A percentile compares a stretch with the other conserved stretches of the same genome.
These are phyloP conservation scores for Podospora comata DNA, from an alignment of 495 filamentous ascomycete genomes.

Conservation along the genomic window DNA sequence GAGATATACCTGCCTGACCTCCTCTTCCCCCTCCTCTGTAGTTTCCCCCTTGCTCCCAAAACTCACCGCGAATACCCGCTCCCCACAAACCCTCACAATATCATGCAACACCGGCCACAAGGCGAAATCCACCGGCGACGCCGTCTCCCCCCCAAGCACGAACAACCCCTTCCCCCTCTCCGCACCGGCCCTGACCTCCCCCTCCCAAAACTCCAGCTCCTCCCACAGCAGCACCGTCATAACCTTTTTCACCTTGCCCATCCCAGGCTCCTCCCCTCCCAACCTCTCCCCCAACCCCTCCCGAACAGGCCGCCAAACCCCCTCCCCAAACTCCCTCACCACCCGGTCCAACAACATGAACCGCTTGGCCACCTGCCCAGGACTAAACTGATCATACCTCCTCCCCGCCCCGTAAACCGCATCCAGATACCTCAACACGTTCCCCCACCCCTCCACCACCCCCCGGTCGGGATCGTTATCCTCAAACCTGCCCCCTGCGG, in stretches of 20 bases:
- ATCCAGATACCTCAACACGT: conserved; percentile 56
- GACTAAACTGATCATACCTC: conserved; percentile 31
- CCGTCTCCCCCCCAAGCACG: conserved; percentile 51
- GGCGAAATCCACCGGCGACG: conserved; percentile 32
- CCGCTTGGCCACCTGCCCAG: conserved; percentile 34
- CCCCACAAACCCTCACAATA: neutral
- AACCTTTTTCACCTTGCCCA: neutral
- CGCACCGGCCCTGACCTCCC: conserved; percentile 29
- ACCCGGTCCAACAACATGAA: conserved; percentile 40
- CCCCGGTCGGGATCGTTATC: conserved; percentile 52
- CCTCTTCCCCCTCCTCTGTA: neutral
- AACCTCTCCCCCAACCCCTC: conserved; percentile 16
- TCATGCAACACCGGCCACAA: conserved; percentile 3
- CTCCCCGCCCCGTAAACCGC: conserved; percentile 40
- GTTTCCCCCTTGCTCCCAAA: neutral
- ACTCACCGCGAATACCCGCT: neutral
- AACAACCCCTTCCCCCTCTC: conserved; percentile 4
- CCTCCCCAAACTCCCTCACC: conserved; percentile 36
- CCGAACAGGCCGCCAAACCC: conserved; percentile 25
- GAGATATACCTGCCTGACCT: conserved; percentile 26
- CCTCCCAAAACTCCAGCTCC: conserved; percentile 28
- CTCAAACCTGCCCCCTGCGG: conserved; percentile 45
- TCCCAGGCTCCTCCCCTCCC: conserved; percentile 14
- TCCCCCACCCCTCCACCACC: conserved; percentile 44
- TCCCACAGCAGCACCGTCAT: conserved; percentile 8